A percentile compares a stretch with the other conserved stretches of the same genome.
Evolutionary conservation across 495 filamentous ascomycete species (phyloP).

Genomic region (Cercophora newfieldiana): DNA sequence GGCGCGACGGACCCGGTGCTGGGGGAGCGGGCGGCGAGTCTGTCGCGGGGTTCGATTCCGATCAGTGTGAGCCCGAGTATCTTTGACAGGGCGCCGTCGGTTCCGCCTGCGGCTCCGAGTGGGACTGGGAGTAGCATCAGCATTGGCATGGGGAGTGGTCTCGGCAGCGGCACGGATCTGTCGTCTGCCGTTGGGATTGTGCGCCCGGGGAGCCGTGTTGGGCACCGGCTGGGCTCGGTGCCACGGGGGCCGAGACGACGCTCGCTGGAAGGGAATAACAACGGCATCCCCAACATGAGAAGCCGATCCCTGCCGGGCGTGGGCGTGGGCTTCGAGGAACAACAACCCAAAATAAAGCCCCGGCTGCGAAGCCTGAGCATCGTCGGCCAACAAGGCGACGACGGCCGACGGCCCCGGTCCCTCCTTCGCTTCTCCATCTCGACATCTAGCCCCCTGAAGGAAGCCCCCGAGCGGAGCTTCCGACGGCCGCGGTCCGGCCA

Average conservation of each 20-base stretch:
- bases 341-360: neutral
- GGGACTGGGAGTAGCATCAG: conserved; percentile 21
- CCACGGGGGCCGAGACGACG: neutral
- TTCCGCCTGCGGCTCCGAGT: neutral
- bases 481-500: neutral
- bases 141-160: conserved; percentile 10
- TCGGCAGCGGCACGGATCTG: neutral
- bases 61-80: conserved; percentile 15
- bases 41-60: conserved; percentile 16
- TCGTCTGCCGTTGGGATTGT: neutral
- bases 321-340: neutral
- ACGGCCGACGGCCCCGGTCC: conserved; percentile 11
- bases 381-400: neutral
- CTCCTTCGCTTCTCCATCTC: conserved; percentile 19
- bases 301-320: conserved; percentile 15
- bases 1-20: conserved; percentile 9
- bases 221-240: conserved; percentile 2
- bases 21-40: conserved; percentile 9
- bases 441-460: neutral
- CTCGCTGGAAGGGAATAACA: conserved; percentile 1
- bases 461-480: neutral
- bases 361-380: conserved; percentile 13
- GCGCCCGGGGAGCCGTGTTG: conserved; percentile 14
- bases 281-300: neutral
- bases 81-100: conserved; percentile 5